Base-by-base conservation (phyloP, 2,329 filamentous ascomycete genomes). In the Exophiala sideris region DNA sequence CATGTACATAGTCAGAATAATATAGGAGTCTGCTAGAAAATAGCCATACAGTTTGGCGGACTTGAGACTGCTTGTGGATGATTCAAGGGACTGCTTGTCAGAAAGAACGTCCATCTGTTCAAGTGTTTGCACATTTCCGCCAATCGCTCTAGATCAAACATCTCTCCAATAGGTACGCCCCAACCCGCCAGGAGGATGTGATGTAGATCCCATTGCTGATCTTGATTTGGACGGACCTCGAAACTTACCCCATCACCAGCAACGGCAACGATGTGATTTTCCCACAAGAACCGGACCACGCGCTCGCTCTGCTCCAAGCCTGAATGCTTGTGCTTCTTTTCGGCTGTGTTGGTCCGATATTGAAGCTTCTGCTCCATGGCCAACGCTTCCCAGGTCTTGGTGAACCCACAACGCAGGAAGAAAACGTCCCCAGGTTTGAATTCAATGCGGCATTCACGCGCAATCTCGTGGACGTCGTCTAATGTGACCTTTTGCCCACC, bases 331-430 rank as follows among this genome's bases (percentile, higher is more conserved):
- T 45, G 18, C 18, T 45, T 16, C 16, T 51, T 34, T 12, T 34
- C 20, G 14, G 14, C n/a, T 3, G 69, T 66, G 4, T 62, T 54
- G 2, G 66, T 68, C 2, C 66, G 68, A 29, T 58, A 61, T 14
- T 55, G 58, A 16, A 69, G 66, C 35, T 71, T 66, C n/a, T 63
- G 65, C 0, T 65, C 57, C 1, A 62, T 69, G 6, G 75, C 77
- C 3, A 68, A 67, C 58, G 82, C 71, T 49, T 86, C 60, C 70
- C 70, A 79, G 5, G 77, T 71, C 60, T 85, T 78, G 8, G 83
- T 81, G 59, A 79, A 81, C 0, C 86, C 86, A 1, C 79, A 83
- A 12, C 86, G 77, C n/a, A 89, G 65, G 45, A 89, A 73, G 8
- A 89, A 73, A 46, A 89, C 79, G 56, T 88, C 85, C 2, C 86